Evolutionary conservation across 352 stramenopile species (phyloP).

Genomic region (Phytopythium montanum): DNA sequence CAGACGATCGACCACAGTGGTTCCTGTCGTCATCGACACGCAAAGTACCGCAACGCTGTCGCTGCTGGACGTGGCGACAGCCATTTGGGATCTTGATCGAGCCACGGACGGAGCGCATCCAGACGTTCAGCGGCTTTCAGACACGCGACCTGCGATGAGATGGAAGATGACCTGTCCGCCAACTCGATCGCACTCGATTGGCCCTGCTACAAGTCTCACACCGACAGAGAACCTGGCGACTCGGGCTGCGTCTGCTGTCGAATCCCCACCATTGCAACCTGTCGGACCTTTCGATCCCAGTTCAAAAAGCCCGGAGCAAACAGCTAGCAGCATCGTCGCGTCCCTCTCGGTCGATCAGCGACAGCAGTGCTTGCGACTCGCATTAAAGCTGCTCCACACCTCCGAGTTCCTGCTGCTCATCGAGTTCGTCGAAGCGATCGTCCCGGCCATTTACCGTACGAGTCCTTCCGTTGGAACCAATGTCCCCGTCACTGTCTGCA

Average conservation of each 20-base stretch:
- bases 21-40: not conserved
- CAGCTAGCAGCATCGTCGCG: not conserved
- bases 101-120: not conserved
- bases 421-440: slow-evolving; percentile 20
- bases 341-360: slow-evolving; percentile 3
- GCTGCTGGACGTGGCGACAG: slow-evolving; percentile 9
- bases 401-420: slow-evolving; percentile 20
- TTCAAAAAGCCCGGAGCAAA: not conserved
- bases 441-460: slow-evolving; percentile 19
- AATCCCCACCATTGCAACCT: no score
- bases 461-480: not conserved
- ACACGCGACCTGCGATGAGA: not conserved
- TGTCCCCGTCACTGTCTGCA: not conserved
- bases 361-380: slow-evolving; percentile 9
- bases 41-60: not conserved
- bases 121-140: not conserved
- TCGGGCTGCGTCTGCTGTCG: no score
- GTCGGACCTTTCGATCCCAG: no score
- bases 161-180: not conserved
- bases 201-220: no score
- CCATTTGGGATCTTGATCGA: slow-evolving; percentile 15
- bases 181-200: no score
- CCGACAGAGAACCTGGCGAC: no score
- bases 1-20: not conserved
- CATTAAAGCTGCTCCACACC: slow-evolving; percentile 16